Percentiles rank a stretch among this genome's conserved stretches.
Evolutionary conservation across 805 yeast genomes (phyloP).

Genomic region (Crinitomyces ghanaensis): DNA sequence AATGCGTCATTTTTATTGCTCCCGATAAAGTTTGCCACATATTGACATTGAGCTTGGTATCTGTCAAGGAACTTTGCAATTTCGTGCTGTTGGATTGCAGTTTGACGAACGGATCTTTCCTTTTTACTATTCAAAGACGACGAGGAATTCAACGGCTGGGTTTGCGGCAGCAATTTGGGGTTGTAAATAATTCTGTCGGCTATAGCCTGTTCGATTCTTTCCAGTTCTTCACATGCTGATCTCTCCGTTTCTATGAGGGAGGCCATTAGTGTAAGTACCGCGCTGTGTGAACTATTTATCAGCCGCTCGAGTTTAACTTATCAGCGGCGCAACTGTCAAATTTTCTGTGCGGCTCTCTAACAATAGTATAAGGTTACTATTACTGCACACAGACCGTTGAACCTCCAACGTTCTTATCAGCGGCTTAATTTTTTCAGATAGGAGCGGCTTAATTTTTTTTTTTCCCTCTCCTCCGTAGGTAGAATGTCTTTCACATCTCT

Average conservation of each 20-base stretch:
- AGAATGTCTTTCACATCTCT: conserved; percentile 38
- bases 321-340: no score
- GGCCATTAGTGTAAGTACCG: no score
- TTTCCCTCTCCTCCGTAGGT: no score
- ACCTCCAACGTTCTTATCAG: no score
- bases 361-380: no score
- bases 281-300: no score
- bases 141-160: conserved; percentile 14
- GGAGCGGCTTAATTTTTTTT: no score
- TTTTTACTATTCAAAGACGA: conserved; percentile 25
- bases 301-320: no score
- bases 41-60: conserved; percentile 28
- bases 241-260: conserved; percentile 21
- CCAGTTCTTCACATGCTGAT: conserved; percentile 39
- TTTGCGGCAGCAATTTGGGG: conserved; percentile 40
- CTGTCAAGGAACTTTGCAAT: conserved; percentile 39
- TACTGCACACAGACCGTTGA: no score
- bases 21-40: conserved; percentile 12
- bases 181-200: conserved; percentile 45
- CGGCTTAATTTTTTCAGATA: no score
- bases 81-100: conserved; percentile 58
- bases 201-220: conserved; percentile 57
- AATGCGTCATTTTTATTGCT: no score
- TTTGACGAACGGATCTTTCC: conserved; percentile 39
- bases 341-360: no score